Percentiles rank a stretch among this genome's conserved stretches.
Evolutionary conservation across 805 yeast genomes (phyloP).

Genomic region (Wickerhamiella lipophila): DNA sequence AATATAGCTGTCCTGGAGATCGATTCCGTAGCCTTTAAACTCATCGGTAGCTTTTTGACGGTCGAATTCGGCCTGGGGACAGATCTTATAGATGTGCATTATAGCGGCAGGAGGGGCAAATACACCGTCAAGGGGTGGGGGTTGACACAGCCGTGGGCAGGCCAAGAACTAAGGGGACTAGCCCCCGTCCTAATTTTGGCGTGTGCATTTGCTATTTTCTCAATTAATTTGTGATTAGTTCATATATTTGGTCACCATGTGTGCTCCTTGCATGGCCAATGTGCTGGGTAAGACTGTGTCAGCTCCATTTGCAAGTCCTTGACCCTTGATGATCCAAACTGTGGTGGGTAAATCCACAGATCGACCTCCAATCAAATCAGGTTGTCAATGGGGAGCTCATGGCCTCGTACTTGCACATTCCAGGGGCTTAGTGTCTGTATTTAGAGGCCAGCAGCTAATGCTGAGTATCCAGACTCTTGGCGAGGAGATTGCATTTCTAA

Average conservation of each 20-base stretch:
- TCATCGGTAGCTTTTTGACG: slow-evolving; percentile 2
- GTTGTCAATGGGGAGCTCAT: neutral
- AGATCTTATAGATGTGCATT: slow-evolving; percentile 9
- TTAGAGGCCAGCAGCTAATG: neutral
- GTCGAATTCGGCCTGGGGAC: slow-evolving; percentile 7
- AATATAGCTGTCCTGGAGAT: slow-evolving; percentile 5
- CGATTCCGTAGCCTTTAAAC: slow-evolving; percentile 5
- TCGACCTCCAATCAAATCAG: neutral
- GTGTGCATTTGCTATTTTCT: too few species aligned
- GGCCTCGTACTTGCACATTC: slow-evolving; percentile 10
- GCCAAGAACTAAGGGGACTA: neutral
- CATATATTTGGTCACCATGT: too few species aligned
- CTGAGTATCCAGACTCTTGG: slow-evolving; percentile 1
- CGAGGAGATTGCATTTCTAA: neutral
- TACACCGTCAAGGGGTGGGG: neutral
- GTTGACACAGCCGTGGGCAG: too few species aligned
- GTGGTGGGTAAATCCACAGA: neutral
- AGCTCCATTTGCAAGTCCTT: neutral
- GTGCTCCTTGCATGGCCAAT: too few species aligned
- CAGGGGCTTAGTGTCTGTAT: slow-evolving; percentile 9
- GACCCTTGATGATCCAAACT: neutral
- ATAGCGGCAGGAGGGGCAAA: too few species aligned
- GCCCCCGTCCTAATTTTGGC: too few species aligned
- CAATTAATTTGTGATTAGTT: too few species aligned
- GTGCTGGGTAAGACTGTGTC: neutral